Conservation (phyloP, 805 yeast genomes). For the Saturnispora hagleri region DNA sequence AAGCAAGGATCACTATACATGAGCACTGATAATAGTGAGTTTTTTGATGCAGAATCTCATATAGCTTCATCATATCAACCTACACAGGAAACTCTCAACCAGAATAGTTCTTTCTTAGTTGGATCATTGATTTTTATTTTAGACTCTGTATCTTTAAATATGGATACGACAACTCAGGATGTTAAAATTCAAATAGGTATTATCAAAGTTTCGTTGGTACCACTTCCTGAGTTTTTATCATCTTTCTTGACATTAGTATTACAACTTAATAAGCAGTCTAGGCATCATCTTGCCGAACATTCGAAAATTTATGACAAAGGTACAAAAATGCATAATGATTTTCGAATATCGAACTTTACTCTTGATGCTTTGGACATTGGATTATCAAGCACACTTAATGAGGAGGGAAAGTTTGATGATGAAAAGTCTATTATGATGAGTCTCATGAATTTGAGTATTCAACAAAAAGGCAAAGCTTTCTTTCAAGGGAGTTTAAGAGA, state of each 20-base stretch:
- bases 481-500: constrained; percentile 40
- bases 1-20: constrained; percentile 57
- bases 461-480: constrained; percentile 34
- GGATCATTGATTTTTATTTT: constrained; percentile 2
- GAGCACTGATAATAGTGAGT: constrained; percentile 61
- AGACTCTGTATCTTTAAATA: background rate
- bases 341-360: constrained; percentile 21
- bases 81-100: background rate
- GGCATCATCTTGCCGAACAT: background rate
- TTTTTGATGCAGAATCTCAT: constrained; percentile 23
- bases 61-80: constrained; percentile 3
- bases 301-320: background rate
- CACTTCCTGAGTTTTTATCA: constrained; percentile 32
- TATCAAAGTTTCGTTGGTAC: constrained; percentile 36
- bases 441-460: constrained; percentile 29
- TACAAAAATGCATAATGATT: background rate
- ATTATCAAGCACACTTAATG: constrained; percentile 37
- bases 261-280: constrained; percentile 18
- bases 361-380: constrained; percentile 33
- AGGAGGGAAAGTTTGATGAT: constrained; percentile 34
- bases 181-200: constrained; percentile 32
- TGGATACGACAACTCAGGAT: constrained; percentile 17
- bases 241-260: constrained; percentile 32
- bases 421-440: constrained; percentile 23
- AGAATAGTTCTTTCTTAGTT: background rate